Conservation (phyloP, 176 grass and related monocot genomes). For the Guadua angustifolia region DNA sequence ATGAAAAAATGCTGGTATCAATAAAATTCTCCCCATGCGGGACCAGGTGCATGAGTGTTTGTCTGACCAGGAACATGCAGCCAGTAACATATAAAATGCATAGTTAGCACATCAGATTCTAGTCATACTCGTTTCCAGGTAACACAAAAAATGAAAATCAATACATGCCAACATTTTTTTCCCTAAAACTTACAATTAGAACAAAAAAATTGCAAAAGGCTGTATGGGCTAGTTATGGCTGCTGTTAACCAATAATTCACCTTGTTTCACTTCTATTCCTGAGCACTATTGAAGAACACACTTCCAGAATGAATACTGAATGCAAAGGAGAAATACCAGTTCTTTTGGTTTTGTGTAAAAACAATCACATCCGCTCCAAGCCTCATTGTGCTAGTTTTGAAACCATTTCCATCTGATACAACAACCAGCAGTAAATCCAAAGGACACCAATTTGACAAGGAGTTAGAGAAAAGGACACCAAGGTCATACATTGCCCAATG, state of each 20-base stretch:
- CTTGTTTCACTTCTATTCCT: no score
- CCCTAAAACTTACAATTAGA: not conserved
- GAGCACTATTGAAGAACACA: no score
- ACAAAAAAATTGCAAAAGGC: not conserved
- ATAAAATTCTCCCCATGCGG: not conserved
- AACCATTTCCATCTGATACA: conserved; percentile 96
- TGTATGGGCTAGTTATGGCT: no score
- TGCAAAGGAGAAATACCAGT: conserved; percentile 48
- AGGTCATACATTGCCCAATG: conserved; percentile 92
- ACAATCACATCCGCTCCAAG: conserved; percentile 97
- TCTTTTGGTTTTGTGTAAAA: conserved; percentile 77
- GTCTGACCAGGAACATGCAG: conserved; percentile 12
- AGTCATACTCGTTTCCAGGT: not conserved
- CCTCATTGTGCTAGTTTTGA: conserved; percentile 99
- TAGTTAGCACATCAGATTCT: not conserved
- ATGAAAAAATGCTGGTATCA: not conserved
- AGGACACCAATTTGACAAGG: conserved; percentile 38
- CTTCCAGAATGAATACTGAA: conserved; percentile 6
- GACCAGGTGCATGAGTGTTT: not conserved
- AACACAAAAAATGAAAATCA: conserved; percentile 1
- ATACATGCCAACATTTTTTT: conserved; percentile 2
- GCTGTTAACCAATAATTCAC: no score
- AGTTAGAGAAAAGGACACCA: conserved; percentile 39
- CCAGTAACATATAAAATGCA: conserved; percentile 17
- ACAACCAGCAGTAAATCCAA: conserved; percentile 47